These are phyloP conservation scores for Lophium mytilinum DNA, from an alignment of 495 filamentous ascomycete species.

Conservation along the genomic window DNA sequence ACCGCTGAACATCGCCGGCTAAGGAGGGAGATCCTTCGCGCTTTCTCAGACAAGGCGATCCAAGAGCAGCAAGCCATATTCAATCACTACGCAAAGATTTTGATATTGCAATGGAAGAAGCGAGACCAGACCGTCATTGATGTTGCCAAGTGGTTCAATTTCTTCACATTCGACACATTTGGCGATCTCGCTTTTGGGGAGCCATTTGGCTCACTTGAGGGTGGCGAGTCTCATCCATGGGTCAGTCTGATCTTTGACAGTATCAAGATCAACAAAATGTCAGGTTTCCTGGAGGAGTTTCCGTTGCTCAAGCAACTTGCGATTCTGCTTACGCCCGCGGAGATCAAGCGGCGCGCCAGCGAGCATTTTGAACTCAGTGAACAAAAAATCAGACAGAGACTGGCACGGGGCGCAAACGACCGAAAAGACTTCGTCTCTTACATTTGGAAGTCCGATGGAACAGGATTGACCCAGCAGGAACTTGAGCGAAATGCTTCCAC, in stretches of 20 bases:
- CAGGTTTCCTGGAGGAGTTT: not conserved
- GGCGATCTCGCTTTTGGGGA: not conserved
- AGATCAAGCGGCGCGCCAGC: no score
- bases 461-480: not conserved
- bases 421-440: not conserved
- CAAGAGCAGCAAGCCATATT: not conserved
- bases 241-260: not conserved
- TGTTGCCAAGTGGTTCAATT: not conserved
- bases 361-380: slow-evolving; percentile 4
- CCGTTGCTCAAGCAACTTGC: not conserved
- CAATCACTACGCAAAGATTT: not conserved
- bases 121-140: not conserved
- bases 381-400: slow-evolving; percentile 13
- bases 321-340: not conserved
- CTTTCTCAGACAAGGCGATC: not conserved
- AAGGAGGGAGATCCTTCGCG: not conserved
- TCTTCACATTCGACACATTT: not conserved
- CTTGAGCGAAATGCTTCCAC: not conserved
- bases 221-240: not conserved
- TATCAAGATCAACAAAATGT: not conserved
- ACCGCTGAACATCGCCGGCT: no score
- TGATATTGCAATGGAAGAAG: not conserved
- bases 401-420: not conserved
- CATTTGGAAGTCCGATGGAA: not conserved
- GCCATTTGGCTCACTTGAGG: not conserved